Base-by-base conservation (phyloP, 2,329 filamentous ascomycete genomes). In the Emergomyces pasteurianus region DNA sequence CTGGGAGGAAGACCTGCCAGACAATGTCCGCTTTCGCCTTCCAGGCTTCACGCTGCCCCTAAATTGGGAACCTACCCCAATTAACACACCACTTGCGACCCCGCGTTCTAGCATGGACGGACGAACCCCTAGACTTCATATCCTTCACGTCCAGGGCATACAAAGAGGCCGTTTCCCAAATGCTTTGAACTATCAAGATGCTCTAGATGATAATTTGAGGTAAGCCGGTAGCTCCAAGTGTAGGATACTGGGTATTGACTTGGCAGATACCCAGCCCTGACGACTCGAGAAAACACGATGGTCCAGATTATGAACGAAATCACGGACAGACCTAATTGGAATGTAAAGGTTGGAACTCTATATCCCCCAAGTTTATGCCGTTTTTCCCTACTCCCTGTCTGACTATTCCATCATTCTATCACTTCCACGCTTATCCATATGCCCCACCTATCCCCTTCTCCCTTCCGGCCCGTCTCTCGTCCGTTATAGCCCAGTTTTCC, bases 281-380 rank as follows among this genome's bases (percentile, higher is more conserved):
- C 59, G 36, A 58, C 40, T 58, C 68, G 68, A n/a, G 72, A 75
- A 63, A 47, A 68, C 16, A 64, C 64, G 16, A 73, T 74, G 68
- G 65, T 75, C 60, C 62, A 62, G 23, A 56, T 73, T 31, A 72
- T 75, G 67, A 67, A 73, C 42, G 63, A 64, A 3, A 64, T 75
- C 6, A 74, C 72, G 2, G 73, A 75, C 52, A 74, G 74, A 57
- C 58, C 58, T 3, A 63, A 71, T 7, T 75, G 73, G 73, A 59
- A 72, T 12, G 60, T 64, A 21, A 75, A 75, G 50, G 64, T 75
- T 34, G 26, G 7, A 36, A 14, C 23, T 60, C 10, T 21, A 38
- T 54, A 14, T 21, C 36, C n/a, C 28, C 31, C 47, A 21, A 23
- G n/a, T 6, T 23, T 46, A 28, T 21, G 8, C 31, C 18, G 31